Conservation (phyloP, 805 yeast genomes). For the Ascoidea asiatica region DNA sequence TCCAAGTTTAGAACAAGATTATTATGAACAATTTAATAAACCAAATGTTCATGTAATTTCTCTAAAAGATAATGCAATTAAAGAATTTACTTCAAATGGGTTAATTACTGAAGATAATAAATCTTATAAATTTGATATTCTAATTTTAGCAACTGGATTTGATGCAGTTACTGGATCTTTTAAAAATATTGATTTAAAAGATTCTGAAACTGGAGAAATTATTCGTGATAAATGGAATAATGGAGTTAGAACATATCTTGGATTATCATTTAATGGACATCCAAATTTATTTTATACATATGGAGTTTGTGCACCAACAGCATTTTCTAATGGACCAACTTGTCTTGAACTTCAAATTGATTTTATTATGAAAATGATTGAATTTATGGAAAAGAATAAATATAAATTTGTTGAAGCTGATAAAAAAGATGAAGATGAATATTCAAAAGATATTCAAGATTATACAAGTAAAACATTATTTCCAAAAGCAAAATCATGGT, state of each 20-base stretch:
- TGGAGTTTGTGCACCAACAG: conserved; percentile 21
- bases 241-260: conserved; percentile 13
- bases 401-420: conserved; percentile 11
- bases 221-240: conserved; percentile 7
- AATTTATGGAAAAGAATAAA: conserved; percentile 6
- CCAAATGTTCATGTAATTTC: conserved; percentile 13
- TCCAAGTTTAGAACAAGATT: conserved; percentile 11
- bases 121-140: conserved; percentile 10
- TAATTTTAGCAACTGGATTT: conserved; percentile 13
- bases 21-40: conserved; percentile 10
- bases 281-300: conserved; percentile 19
- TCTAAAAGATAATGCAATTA: conserved; percentile 10
- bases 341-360: conserved; percentile 15
- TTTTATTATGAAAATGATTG: conserved; percentile 13
- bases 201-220: conserved; percentile 9
- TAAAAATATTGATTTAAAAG: conserved; percentile 11
- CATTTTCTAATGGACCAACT: conserved; percentile 19
- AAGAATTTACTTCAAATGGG: conserved; percentile 10
- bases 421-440: conserved; percentile 12
- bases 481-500: conserved; percentile 16
- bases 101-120: conserved; percentile 7
- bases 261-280: conserved; percentile 14
- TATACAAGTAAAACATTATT: conserved; percentile 11
- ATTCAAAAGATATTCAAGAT: conserved; percentile 12
- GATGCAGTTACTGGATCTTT: conserved; percentile 16